Evolutionary conservation across 139 green algal species (phyloP).

Genomic region (Mychonastes homosphaera): DNA sequence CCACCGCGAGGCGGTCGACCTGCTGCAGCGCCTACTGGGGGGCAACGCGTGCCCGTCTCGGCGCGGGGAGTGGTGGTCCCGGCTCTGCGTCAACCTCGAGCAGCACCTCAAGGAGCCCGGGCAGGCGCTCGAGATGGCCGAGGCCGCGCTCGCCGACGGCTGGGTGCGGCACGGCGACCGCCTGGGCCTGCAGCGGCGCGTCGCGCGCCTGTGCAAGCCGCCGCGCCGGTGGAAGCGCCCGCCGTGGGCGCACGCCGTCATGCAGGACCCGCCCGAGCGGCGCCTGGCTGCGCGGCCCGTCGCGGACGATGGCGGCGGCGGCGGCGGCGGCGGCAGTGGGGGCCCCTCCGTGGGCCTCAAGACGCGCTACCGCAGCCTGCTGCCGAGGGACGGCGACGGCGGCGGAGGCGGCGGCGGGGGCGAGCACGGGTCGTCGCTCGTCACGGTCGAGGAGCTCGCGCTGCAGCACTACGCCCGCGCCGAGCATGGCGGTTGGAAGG

Average conservation of each 20-base stretch:
- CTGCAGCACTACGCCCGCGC: conserved; percentile 66
- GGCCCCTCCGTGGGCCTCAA: no score
- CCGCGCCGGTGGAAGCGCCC: conserved; percentile 61
- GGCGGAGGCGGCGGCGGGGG: not conserved
- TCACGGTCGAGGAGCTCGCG: conserved; percentile 59
- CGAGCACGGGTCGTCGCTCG: not conserved
- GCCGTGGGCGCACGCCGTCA: conserved; percentile 34
- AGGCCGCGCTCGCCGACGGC: conserved; percentile 57
- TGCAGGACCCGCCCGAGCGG: conserved; percentile 40
- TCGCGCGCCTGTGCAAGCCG: conserved; percentile 70
- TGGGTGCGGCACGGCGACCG: conserved; percentile 51
- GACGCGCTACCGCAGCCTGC: no score
- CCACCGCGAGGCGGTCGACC: conserved; percentile 44
- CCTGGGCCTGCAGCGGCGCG: conserved; percentile 54
- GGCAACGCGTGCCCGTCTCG: conserved; percentile 48
- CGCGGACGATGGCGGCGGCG: not conserved
- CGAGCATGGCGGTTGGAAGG: conserved; percentile 56
- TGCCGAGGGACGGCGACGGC: no score
- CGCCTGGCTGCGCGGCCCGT: conserved; percentile 29
- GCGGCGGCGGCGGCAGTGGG: conserved; percentile 1
- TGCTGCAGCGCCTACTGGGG: conserved; percentile 57
- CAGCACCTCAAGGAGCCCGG: conserved; percentile 40
- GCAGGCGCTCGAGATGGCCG: conserved; percentile 50
- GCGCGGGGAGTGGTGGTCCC: conserved; percentile 70
- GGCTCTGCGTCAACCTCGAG: conserved; percentile 64